Base-by-base conservation (phyloP, 148 eudicot genomes). In the Cornus suecica region DNA sequence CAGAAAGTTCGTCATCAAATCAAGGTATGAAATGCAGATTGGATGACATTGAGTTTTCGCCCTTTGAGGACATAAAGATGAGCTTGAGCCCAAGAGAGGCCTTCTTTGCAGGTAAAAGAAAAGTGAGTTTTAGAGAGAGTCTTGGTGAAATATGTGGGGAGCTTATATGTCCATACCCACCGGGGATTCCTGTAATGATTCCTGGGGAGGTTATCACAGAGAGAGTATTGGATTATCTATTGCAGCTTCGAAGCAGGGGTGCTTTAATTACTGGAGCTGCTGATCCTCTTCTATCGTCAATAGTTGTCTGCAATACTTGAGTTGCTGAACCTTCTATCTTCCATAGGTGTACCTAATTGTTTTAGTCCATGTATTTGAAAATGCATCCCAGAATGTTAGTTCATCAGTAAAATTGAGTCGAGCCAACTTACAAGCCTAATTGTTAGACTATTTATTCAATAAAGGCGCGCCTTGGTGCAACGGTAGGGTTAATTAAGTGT, bases 151-250 rank as follows among this genome's bases (percentile, higher is more conserved):
- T 93, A 26, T 84, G 94, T 70, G 98, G 97, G 27, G 97, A 93
- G 78, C 87, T 93, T 25, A 80, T 93, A 83, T 91, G 97, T 30
- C 92, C 97, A 2, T 91, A 89, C 48, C 98, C 98, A 29, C 98
- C 97, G 0, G 95, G 97, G 3, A 86, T 92, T 52, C 95, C 97
- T 2, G 76, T 86, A 23, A 41, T 90, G 78, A 75, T 87, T 65
- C 94, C 97, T 0, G 94, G 97, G 23, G 97, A 92, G 78, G 66
- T 87, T 45, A 80, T 92, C 64, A 82, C 88, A 4, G 78, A 83
- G 60, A 65, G 42, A 61, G 83, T 84, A 1, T 37, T 92, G 65
- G 75, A 80, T 37, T 80, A 75, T 41, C 72, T 92, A 28, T 60
- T 84, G 66, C 74, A 84, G 66, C 29, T 84, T 63, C 87, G 78